A percentile compares a stretch with the other conserved stretches of the same genome.
These are phyloP conservation scores for Areca catechu DNA, from an alignment of 176 grass and related monocot species.

Conservation along the genomic window DNA sequence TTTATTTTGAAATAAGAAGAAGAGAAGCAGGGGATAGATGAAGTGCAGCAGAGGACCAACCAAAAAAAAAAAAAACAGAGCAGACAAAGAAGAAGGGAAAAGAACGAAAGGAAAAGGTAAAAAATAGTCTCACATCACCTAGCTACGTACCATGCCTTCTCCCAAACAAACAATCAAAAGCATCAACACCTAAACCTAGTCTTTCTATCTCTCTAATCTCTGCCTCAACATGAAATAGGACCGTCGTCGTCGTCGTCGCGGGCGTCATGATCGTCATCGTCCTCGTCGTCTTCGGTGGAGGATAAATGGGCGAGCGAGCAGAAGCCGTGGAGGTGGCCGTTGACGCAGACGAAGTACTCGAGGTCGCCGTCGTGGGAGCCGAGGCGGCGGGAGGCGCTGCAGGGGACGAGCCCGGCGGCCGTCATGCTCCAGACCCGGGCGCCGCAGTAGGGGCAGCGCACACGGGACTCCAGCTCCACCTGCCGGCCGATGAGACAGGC, in stretches of 20 bases:
- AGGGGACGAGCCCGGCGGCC: slow-evolving; percentile 43
- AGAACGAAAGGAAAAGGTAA: too few relatives aligned
- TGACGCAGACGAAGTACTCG: slow-evolving; percentile 90
- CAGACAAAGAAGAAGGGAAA: too few relatives aligned
- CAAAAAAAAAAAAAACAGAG: too few relatives aligned
- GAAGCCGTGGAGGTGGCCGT: slow-evolving; percentile 70
- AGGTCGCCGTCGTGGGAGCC: slow-evolving; percentile 35
- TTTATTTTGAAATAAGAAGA: too few relatives aligned
- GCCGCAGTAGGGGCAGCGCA: slow-evolving; percentile 72
- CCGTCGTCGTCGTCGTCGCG: neutral
- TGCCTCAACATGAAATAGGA: neutral
- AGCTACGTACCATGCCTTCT: too few relatives aligned
- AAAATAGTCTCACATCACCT: too few relatives aligned
- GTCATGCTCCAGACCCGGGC: slow-evolving; percentile 80
- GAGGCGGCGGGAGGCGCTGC: slow-evolving; percentile 38
- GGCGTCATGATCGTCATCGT: slow-evolving; percentile 4
- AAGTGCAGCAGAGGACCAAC: too few relatives aligned
- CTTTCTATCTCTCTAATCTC: too few relatives aligned
- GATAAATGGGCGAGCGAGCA: slow-evolving; percentile 70
- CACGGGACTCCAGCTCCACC: slow-evolving; percentile 34
- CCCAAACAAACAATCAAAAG: too few relatives aligned
- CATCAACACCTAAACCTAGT: too few relatives aligned
- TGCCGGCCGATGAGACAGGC: slow-evolving; percentile 43
- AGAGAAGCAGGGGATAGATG: too few relatives aligned
- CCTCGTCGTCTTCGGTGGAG: slow-evolving; percentile 21